Conservation (phyloP, 257 asterid species). For the Thymus quinquecostatus region DNA sequence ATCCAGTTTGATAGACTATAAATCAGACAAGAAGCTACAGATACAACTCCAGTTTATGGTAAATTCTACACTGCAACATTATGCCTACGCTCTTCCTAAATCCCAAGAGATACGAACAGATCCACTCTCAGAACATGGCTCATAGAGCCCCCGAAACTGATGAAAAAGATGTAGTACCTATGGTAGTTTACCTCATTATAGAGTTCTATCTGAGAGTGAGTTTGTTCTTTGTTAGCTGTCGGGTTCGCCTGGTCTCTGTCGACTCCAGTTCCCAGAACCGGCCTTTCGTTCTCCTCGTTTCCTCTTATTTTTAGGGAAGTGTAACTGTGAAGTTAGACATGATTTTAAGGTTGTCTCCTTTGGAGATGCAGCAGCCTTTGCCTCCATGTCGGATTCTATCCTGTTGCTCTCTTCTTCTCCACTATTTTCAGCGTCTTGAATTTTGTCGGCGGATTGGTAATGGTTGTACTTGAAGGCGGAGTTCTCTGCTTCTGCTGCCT, state of each 20-base stretch:
- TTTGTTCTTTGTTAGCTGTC: conserved; percentile 42
- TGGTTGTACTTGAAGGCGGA: conserved; percentile 37
- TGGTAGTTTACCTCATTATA: background rate
- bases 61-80: conserved; percentile 24
- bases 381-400: conserved; percentile 33
- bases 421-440: conserved; percentile 49
- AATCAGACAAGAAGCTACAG: conserved; percentile 10
- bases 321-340: conserved; percentile 55
- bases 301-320: conserved; percentile 74
- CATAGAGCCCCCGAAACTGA: conserved; percentile 8
- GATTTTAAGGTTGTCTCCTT: conserved; percentile 45
- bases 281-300: conserved; percentile 91
- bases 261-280: conserved; percentile 69
- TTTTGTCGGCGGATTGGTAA: conserved; percentile 42
- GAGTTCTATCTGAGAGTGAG: background rate
- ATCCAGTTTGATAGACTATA: conserved; percentile 5
- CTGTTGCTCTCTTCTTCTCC: conserved; percentile 61
- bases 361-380: conserved; percentile 33
- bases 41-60: conserved; percentile 22
- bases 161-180: background rate
- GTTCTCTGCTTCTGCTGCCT: conserved; percentile 57
- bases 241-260: conserved; percentile 61
- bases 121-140: conserved; percentile 17
- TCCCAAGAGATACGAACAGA: background rate
- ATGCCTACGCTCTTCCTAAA: conserved; percentile 13